Evolutionary conservation across 2,329 filamentous ascomycete genomes (phyloP).

Genomic region (Fusarium avenaceum): DNA sequence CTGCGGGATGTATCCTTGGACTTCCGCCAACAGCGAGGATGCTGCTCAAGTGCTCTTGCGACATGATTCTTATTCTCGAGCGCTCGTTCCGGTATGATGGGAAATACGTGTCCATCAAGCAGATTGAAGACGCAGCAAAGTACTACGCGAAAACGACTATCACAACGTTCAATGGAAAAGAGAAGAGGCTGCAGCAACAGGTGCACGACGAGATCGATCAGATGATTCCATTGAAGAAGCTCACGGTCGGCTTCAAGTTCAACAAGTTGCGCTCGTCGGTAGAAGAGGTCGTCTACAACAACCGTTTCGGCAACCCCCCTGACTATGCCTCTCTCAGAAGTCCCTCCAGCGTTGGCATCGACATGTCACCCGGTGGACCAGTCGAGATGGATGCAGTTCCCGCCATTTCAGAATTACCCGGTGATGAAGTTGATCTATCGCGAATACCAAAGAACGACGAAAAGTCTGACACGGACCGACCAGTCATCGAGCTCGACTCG

Average conservation of each 20-base stretch:
- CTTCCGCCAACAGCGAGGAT: constrained; percentile 43
- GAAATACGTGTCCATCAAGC: constrained; percentile 47
- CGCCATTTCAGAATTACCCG: constrained; percentile 31
- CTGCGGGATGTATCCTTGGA: constrained; percentile 35
- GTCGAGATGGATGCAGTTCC: constrained; percentile 19
- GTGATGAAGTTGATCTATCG: background rate
- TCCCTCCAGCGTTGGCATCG: constrained; percentile 29
- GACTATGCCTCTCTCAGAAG: constrained; percentile 34
- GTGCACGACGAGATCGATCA: constrained; percentile 47
- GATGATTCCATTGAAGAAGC: constrained; percentile 43
- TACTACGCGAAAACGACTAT: constrained; percentile 43
- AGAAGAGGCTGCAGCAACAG: constrained; percentile 43
- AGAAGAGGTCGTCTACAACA: constrained; percentile 42
- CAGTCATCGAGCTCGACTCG: constrained; percentile 33
- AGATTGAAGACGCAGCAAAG: constrained; percentile 46
- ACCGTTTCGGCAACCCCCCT: constrained; percentile 35
- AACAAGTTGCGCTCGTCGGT: constrained; percentile 40
- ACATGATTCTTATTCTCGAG: constrained; percentile 47
- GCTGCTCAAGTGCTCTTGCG: constrained; percentile 47
- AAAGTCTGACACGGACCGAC: background rate
- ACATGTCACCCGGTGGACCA: background rate
- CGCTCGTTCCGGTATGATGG: constrained; percentile 44
- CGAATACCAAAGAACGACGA: background rate
- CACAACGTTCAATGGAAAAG: constrained; percentile 39
- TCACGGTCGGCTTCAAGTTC: constrained; percentile 44